A percentile compares a stretch with the other conserved stretches of the same genome.
These are phyloP conservation scores for Ganoderma sinense DNA, from an alignment of 1,284 basidiomycete species.

Conservation along the genomic window DNA sequence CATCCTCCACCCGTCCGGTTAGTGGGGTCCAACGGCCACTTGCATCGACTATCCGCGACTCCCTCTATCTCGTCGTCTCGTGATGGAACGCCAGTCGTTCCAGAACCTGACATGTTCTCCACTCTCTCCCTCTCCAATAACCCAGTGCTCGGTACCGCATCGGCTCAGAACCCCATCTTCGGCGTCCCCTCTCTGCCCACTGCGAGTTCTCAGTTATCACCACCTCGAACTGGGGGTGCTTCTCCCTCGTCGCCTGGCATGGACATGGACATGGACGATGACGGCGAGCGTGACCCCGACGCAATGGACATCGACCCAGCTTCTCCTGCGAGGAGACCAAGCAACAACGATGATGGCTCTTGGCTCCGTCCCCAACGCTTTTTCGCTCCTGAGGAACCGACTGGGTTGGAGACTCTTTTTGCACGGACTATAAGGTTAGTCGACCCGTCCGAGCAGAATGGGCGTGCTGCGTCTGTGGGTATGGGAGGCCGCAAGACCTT, in stretches of 20 bases:
- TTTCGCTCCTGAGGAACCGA: slow-evolving; percentile 78
- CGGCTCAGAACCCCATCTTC: slow-evolving; percentile 60
- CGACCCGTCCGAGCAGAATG: slow-evolving; percentile 31
- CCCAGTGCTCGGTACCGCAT: slow-evolving; percentile 50
- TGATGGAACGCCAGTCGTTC: slow-evolving; percentile 32
- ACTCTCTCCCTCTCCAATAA: slow-evolving; percentile 70
- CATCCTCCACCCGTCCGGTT: slow-evolving; percentile 73
- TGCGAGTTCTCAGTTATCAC: slow-evolving; percentile 34
- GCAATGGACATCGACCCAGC: slow-evolving; percentile 67
- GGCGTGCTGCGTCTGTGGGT: slow-evolving; percentile 7
- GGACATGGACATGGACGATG: slow-evolving; percentile 39
- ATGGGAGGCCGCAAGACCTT: background rate
- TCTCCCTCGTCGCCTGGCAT: slow-evolving; percentile 32
- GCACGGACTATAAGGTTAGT: slow-evolving; percentile 57
- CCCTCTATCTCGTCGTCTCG: slow-evolving; percentile 40
- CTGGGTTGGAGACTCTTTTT: slow-evolving; percentile 79
- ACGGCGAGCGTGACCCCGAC: slow-evolving; percentile 50
- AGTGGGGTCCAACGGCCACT: slow-evolving; percentile 47
- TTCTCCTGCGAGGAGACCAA: slow-evolving; percentile 54
- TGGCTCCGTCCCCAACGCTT: slow-evolving; percentile 76
- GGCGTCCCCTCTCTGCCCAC: slow-evolving; percentile 62
- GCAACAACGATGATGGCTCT: slow-evolving; percentile 45
- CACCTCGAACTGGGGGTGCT: slow-evolving; percentile 20
- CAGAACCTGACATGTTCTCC: slow-evolving; percentile 66
- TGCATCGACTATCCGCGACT: slow-evolving; percentile 31